A percentile compares a stretch with the other conserved stretches of the same genome.
Conservation (phyloP, 2,329 filamentous ascomycete species). For the Fusarium sulawesiense region DNA sequence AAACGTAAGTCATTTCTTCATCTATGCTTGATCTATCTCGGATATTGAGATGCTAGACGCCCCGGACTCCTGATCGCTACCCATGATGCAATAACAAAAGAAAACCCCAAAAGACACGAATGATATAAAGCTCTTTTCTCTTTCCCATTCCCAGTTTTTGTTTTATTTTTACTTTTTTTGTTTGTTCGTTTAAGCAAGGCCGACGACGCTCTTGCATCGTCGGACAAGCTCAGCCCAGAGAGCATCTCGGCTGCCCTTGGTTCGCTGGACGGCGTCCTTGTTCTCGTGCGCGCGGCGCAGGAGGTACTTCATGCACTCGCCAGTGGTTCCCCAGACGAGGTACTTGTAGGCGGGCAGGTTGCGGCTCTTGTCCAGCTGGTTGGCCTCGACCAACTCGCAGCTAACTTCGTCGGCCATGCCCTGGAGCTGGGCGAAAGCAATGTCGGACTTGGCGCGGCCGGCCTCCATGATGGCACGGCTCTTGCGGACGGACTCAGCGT, state of each 20-base stretch:
- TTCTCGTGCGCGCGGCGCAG: slow-evolving; percentile 74
- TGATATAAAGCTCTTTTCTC: slow-evolving; percentile 39
- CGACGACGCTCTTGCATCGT: slow-evolving; percentile 60
- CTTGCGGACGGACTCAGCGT: slow-evolving; percentile 74
- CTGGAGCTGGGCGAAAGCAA: slow-evolving; percentile 76
- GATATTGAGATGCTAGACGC: slow-evolving; percentile 42
- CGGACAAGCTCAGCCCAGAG: slow-evolving; percentile 71
- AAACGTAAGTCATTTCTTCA: slow-evolving; percentile 47
- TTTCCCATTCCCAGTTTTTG: slow-evolving; percentile 13
- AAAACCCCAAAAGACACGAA: slow-evolving; percentile 36
- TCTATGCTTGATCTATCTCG: slow-evolving; percentile 44
- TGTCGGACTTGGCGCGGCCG: slow-evolving; percentile 54
- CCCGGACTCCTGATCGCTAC: slow-evolving; percentile 47
- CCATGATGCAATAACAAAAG: slow-evolving; percentile 45
- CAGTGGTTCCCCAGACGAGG: slow-evolving; percentile 75
- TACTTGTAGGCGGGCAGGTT: slow-evolving; percentile 75
- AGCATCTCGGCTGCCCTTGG: slow-evolving; percentile 69
- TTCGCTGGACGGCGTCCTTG: slow-evolving; percentile 74
- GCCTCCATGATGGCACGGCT: slow-evolving; percentile 64
- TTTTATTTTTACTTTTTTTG: slow-evolving; percentile 3
- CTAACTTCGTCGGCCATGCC: slow-evolving; percentile 97
- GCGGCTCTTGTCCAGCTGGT: slow-evolving; percentile 46
- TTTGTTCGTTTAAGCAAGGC: slow-evolving; percentile 46
- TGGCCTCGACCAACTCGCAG: slow-evolving; percentile 65
- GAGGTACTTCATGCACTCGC: slow-evolving; percentile 89